Percentiles rank a stretch among this genome's conserved stretches.
phyloP scores from a whole-genome alignment of 2,329 filamentous ascomycete genomes.

The Septoria linicola region DNA sequence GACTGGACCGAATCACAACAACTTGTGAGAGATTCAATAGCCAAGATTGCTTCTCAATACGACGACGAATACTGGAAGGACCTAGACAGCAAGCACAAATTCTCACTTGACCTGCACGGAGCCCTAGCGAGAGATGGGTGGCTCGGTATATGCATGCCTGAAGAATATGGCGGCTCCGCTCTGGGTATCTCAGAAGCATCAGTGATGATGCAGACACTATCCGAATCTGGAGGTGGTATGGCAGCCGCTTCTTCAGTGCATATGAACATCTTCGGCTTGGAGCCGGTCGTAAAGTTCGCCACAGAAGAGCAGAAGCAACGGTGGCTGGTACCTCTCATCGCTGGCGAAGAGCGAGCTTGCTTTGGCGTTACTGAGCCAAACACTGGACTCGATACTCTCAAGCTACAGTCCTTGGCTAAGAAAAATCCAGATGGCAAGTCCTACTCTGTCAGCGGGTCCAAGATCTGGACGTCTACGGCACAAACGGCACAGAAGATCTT shows the following conservation, averaged over 20 bases:
- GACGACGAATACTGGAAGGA: conserved; percentile 46
- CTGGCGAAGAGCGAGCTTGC: conserved; percentile 44
- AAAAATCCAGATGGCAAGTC: conserved; percentile 35
- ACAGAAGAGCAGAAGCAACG: conserved; percentile 45
- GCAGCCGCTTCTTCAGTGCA: conserved; percentile 46
- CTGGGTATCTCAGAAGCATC: conserved; percentile 46
- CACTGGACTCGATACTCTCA: conserved; percentile 45
- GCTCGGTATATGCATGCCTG: conserved; percentile 49
- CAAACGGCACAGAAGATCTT: conserved; percentile 48
- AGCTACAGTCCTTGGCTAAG: conserved; percentile 41
- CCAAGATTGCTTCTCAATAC: conserved; percentile 46
- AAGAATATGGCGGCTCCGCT: conserved; percentile 44
- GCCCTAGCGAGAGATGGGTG: conserved; percentile 46
- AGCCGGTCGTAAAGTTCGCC: conserved; percentile 48
- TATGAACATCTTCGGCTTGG: conserved; percentile 51
- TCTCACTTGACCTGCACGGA: conserved; percentile 44
- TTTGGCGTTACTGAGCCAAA: conserved; percentile 66
- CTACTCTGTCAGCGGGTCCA: conserved; percentile 43
- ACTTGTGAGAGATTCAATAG: conserved; percentile 46
- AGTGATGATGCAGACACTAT: conserved; percentile 51
- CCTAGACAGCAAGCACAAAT: conserved; percentile 45
- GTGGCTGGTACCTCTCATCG: conserved; percentile 44
- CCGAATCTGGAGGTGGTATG: conserved; percentile 47
- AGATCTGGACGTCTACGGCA: conserved; percentile 50
- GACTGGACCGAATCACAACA: conserved; percentile 45